Base-by-base conservation (phyloP, 441 rosid species). In the Populus hybrid region DNA sequence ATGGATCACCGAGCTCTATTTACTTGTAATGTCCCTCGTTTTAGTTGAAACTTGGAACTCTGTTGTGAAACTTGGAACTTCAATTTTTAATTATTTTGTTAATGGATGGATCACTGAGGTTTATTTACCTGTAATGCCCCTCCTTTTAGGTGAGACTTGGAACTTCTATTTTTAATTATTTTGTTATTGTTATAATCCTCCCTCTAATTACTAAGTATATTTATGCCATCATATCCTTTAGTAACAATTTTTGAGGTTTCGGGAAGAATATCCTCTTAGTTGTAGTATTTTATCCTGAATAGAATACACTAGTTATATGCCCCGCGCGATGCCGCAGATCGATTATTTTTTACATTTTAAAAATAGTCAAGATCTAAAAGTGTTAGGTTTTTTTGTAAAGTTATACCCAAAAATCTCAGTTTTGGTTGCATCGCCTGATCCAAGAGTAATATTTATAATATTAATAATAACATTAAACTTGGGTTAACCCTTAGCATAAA, bases 1-100 rank as follows among this genome's bases (percentile, higher is more conserved):
- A 61, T 72, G 6, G 34, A 50, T 50, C 64, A 67, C 53, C 71
- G 68, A 78, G 61, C 71, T 68, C 71, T 78, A 12, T 18, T 53
- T 59, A 79, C 38, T 40, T 70, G 65, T 71, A 42, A 72, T 42
- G 40, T 21, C 36, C 70, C 28, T 38, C 5, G 5, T 70, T 18
- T 40, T 20, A 21, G 6, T 9, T 40, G 20, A 28, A 70, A 36
- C 32, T 30, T 40, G 57, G 23, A 1, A 23, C 63, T 57, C 63
- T n/a, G 63, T 57, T 34, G 36, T 34, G 36, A 34, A 34, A 34
- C 36, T 16, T 57, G 63, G 20, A 57, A 57, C n/a, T 57, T 12
- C n/a, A 57, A 57, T 57, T 57, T 12, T 16, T 57, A 57, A 57
- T 34, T 34, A 34, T 34, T 34, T 34, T 71, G 34, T 26, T 75